These are phyloP conservation scores for Leptographium lundbergii DNA, from an alignment of 2,329 filamentous ascomycete genomes.

Conservation along the genomic window DNA sequence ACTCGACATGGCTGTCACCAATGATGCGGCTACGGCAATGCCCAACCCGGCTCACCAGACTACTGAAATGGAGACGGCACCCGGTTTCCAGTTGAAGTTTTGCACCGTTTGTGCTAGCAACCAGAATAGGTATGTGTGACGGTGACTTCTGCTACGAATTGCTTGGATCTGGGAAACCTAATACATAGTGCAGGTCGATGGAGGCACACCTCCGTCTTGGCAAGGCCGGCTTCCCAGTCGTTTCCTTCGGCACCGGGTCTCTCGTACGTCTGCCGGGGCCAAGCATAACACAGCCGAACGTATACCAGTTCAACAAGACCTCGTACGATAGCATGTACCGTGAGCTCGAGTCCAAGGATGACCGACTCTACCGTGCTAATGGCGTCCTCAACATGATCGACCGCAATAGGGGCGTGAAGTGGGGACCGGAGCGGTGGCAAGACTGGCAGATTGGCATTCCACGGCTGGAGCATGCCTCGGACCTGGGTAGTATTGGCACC, in stretches of 20 bases:
- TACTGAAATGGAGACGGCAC: slow-evolving; percentile 34
- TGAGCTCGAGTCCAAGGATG: slow-evolving; percentile 77
- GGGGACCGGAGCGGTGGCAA: slow-evolving; percentile 93
- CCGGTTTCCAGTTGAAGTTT: slow-evolving; percentile 82
- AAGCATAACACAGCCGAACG: slow-evolving; percentile 83
- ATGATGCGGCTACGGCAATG: neutral
- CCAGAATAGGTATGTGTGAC: slow-evolving; percentile 64
- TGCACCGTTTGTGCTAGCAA: slow-evolving; percentile 99
- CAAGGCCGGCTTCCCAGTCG: slow-evolving; percentile 79
- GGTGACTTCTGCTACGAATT: neutral
- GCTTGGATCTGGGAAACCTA: neutral
- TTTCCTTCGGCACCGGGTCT: slow-evolving; percentile 93
- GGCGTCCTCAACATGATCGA: slow-evolving; percentile 93
- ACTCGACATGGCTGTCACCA: slow-evolving; percentile 3
- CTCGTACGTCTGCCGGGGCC: slow-evolving; percentile 88
- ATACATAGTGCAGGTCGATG: slow-evolving; percentile 56
- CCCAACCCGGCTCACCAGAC: slow-evolving; percentile 16
- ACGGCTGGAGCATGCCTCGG: slow-evolving; percentile 59
- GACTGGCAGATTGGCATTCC: slow-evolving; percentile 89
- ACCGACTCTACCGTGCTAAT: slow-evolving; percentile 77
- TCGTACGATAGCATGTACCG: slow-evolving; percentile 93
- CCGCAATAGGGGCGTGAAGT: slow-evolving; percentile 83
- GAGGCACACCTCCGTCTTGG: slow-evolving; percentile 94
- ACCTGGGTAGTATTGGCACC: slow-evolving; percentile 67
- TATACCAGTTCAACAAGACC: slow-evolving; percentile 95